phyloP scores from a whole-genome alignment of 257 asterid genomes.

The Solanum dulcamara region DNA sequence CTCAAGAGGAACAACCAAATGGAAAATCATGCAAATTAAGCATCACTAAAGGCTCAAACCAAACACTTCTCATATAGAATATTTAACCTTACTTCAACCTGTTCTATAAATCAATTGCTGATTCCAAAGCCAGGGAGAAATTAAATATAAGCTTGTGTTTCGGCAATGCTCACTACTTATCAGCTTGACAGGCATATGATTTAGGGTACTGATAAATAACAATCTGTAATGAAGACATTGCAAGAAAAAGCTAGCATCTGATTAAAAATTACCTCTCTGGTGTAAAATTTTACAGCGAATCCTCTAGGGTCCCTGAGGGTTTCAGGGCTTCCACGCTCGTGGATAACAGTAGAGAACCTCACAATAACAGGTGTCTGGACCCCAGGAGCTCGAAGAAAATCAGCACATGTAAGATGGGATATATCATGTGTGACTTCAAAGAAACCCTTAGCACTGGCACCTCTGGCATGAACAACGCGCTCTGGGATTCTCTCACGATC shows the following conservation, averaged over 20 bases:
- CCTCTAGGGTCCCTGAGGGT: conserved; percentile 96
- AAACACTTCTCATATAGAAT: not conserved
- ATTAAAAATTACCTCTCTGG: conserved; percentile 34
- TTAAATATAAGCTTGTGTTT: not conserved
- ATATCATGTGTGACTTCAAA: conserved; percentile 95
- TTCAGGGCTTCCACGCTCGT: conserved; percentile 98
- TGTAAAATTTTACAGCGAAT: conserved; percentile 52
- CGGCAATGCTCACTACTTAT: not conserved
- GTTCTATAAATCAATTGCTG: not conserved
- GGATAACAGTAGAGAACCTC: conserved; percentile 92
- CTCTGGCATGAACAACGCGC: conserved; percentile 92
- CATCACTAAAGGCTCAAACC: not conserved
- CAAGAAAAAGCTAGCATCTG: not conserved
- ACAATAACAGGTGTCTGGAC: conserved; percentile 90
- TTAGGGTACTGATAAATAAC: not conserved
- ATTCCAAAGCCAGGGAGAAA: not conserved
- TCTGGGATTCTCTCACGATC: conserved; percentile 95
- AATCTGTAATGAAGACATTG: not conserved
- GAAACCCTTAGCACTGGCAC: conserved; percentile 98
- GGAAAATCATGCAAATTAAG: not conserved
- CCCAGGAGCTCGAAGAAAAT: conserved; percentile 96
- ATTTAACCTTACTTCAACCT: not conserved
- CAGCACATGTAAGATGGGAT: conserved; percentile 82
- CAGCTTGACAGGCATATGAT: not conserved
- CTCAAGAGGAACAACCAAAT: not conserved